Evolutionary conservation across 352 stramenopile genomes (phyloP), one percentile per base, ranked within the genome.

Genomic region (Pythium sp.): DNA sequence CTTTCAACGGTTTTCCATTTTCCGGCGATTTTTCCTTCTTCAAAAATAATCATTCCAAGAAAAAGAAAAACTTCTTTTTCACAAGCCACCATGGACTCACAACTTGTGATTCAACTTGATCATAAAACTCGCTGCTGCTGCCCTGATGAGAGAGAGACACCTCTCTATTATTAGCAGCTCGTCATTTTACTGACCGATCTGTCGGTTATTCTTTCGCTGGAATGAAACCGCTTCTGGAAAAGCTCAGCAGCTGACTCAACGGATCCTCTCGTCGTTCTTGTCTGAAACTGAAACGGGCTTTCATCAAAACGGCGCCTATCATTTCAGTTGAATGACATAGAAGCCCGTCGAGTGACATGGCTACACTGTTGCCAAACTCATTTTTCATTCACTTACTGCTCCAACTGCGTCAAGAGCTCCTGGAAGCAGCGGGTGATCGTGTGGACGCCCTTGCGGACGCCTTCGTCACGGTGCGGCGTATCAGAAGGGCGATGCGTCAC

Each of bases 391-490:
- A 32, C 11, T 46, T 6, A 46, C 38, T 46, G 38, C 28, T 32
- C 28, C 11, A 20, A 24, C 26, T 65, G 59, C 41, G 12, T 46
- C 14, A 88, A 69, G 11, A 93, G 75, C 47, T 72, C 67, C 47
- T 76, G 58, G 74, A 95, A 92, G 54, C 84, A 85, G 6, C 36
- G 28, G n/a, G 74, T 76, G 38, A 91, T 66, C 8, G 79, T 89
- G 60, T 43, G 55, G 38, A 94, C 76, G 30, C 87, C 87, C 0
- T 67, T 81, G 67, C 77, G 71, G n/a, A 93, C 67, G 20, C 85
- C 87, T 5, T 86, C 82, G 68, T 94, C 87, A 30, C 67, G 74
- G 5, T 71, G 58, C 57, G 62, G 63, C 46, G 56, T 30, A 12
- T 65, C 34, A 9, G 32, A 34, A 9, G 59, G 32, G 4, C 75